A percentile compares a stretch with the other conserved stretches of the same genome.
Evolutionary conservation across 2,329 filamentous ascomycete species (phyloP).

Genomic region (Sclerotinia subarctica): DNA sequence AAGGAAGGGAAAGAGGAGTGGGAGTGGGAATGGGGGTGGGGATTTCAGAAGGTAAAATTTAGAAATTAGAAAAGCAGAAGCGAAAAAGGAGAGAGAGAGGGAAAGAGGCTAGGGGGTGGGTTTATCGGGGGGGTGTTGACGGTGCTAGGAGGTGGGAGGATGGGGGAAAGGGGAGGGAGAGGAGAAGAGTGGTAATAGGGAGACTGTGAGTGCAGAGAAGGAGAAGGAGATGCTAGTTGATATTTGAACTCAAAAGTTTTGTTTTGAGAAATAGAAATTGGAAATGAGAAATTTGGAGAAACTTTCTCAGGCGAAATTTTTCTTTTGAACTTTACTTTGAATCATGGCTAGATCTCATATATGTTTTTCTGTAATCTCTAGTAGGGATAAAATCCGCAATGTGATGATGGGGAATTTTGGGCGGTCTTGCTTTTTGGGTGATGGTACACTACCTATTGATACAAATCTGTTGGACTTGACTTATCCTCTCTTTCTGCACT

Average conservation of each 20-base stretch:
- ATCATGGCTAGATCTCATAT: no score
- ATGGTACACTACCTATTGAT: no score
- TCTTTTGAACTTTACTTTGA: background rate
- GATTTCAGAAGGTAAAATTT: background rate
- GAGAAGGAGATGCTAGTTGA: constrained; percentile 33
- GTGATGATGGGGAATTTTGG: no score
- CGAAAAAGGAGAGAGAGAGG: constrained; percentile 19
- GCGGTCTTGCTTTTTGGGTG: no score
- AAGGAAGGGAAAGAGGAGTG: background rate
- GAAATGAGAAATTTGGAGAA: background rate
- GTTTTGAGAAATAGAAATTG: background rate
- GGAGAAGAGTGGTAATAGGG: background rate
- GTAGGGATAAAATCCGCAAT: background rate
- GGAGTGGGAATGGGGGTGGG: background rate
- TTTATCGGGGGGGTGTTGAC: constrained; percentile 29
- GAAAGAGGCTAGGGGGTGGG: background rate
- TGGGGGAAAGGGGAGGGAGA: constrained; percentile 15
- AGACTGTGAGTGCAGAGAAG: constrained; percentile 25
- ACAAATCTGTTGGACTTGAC: no score
- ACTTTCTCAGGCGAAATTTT: background rate
- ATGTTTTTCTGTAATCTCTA: background rate
- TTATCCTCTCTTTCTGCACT: background rate
- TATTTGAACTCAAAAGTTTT: constrained; percentile 28
- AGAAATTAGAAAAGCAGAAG: constrained; percentile 4
- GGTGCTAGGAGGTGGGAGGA: constrained; percentile 34